Evolutionary conservation across 306 rosid species (phyloP), one percentile per base, ranked within the genome.

Genomic region (Corylus avellana): DNA sequence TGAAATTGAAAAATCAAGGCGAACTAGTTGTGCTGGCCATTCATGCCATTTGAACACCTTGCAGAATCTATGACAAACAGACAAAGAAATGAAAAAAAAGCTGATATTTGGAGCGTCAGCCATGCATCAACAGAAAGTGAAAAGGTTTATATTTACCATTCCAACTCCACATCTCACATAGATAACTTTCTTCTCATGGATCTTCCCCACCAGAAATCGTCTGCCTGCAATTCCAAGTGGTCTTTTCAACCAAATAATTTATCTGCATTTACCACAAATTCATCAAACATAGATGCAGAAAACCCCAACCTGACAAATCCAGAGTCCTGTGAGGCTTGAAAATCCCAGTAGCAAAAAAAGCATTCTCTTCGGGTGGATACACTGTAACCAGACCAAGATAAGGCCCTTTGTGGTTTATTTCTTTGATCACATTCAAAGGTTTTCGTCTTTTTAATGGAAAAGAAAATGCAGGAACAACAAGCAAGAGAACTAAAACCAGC

Each of bases 341-440:
- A 62, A 77, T 88, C 46, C 72, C 68, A 8, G 66, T 74, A 64
- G 76, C 63, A 1, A 79, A 79, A 73, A 87, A 81, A 13, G 83
- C 88, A 20, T 69, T 73, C 77, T 89, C 89, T 70, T 84, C 87
- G 3, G 79, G 78, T 35, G 84, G 27, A 75, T 46, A 55, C 2
- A 87, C 87, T 29, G 91, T 80, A 76, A 87, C 76, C 61, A 80
- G 87, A 13, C 91, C 93, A 39, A 85, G 17, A 17, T 78, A 89
- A 5, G 88, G 86, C 14, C 87, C 87, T 51, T 59, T 2, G 8
- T 44, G 12, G 49, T 87, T 89, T 39, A 85, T 51, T 70, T 84
- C 54, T 57, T 49, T 63, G 47, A 89, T 18, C 57, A 14, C 12
- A 0, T 20, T 44, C 27, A 67, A 25, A 48, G 62, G 50, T 39